Percentiles rank a stretch among this genome's conserved stretches.
phyloP scores from a whole-genome alignment of 192 early-diverging fungal genomes.

The Coemansia sp. region DNA sequence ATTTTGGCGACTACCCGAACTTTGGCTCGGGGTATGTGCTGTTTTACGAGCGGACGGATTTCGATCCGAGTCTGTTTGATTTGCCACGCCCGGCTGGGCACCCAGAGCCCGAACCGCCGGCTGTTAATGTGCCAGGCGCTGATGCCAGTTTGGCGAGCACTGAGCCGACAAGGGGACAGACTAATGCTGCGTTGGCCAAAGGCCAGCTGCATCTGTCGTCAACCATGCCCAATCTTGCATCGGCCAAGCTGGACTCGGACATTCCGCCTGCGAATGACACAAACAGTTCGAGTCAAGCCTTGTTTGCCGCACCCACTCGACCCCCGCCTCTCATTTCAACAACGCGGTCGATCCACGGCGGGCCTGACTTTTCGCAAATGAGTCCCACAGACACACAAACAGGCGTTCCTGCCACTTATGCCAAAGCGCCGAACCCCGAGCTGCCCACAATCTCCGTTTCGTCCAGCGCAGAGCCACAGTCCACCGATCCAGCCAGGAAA shows the following conservation, averaged over 20 bases:
- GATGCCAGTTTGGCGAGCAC: neutral
- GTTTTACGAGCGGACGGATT: slow-evolving; percentile 67
- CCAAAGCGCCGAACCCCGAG: neutral
- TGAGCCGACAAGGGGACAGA: too few species aligned
- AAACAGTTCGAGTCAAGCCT: neutral
- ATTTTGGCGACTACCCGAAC: slow-evolving; percentile 75
- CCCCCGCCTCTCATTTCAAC: slow-evolving; percentile 46
- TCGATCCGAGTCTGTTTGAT: slow-evolving; percentile 46
- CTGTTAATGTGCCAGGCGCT: neutral
- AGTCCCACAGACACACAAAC: neutral
- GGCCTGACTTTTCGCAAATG: slow-evolving; percentile 6
- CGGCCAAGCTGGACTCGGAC: neutral
- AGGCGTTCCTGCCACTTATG: neutral
- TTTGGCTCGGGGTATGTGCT: slow-evolving; percentile 78
- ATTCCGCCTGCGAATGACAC: neutral
- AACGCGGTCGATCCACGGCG: slow-evolving; percentile 33
- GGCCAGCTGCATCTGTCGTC: slow-evolving; percentile 14
- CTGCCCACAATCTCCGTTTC: neutral
- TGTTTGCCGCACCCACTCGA: slow-evolving; percentile 33
- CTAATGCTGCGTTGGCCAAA: neutral
- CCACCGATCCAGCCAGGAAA: neutral
- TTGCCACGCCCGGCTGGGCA: slow-evolving; percentile 23
- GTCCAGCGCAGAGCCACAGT: neutral
- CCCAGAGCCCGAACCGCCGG: neutral
- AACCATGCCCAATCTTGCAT: slow-evolving; percentile 34